These are phyloP conservation scores for Oropetium thomaeum DNA, from an alignment of 176 grass and related monocot species.

Conservation along the genomic window DNA sequence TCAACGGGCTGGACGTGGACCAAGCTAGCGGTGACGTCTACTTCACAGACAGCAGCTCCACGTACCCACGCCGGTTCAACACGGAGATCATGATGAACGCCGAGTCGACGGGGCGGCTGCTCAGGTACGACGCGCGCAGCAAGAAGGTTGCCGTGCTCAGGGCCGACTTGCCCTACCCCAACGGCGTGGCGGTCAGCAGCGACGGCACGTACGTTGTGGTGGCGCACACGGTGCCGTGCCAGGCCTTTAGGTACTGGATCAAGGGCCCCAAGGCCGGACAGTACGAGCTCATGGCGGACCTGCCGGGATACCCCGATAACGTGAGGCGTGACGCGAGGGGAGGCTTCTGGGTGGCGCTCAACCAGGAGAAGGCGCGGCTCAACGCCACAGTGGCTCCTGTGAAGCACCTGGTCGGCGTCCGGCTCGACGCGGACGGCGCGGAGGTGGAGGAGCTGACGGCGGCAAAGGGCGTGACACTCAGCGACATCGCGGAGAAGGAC, in stretches of 20 bases:
- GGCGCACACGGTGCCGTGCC: constrained; percentile 15
- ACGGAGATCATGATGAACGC: neutral
- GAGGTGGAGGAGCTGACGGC: constrained; percentile 27
- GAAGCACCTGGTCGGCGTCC: constrained; percentile 45
- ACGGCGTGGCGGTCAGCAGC: constrained; percentile 21
- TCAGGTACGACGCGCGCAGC: neutral
- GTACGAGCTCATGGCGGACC: constrained; percentile 29
- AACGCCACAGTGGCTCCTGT: neutral
- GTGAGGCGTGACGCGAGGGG: constrained; percentile 28
- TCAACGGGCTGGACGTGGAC: constrained; percentile 36
- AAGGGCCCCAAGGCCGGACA: constrained; percentile 10
- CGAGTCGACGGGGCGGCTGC: neutral
- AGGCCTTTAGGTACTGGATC: constrained; percentile 42
- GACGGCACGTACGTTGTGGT: constrained; percentile 16
- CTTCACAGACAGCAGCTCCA: constrained; percentile 39
- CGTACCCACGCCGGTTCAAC: neutral
- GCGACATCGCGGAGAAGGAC: constrained; percentile 54
- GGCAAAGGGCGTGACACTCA: constrained; percentile 36
- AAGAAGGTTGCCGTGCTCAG: constrained; percentile 5
- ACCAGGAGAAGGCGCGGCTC: constrained; percentile 19
- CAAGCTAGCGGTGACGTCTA: constrained; percentile 16
- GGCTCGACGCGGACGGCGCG: neutral
- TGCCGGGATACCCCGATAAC: constrained; percentile 57
- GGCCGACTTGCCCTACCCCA: constrained; percentile 5
- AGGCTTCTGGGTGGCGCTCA: constrained; percentile 48